Percentiles rank a stretch among this genome's conserved stretches.
These are phyloP conservation scores for Yamadazyma diddensiae DNA, from an alignment of 1,139 yeast genomes.

Conservation along the genomic window DNA sequence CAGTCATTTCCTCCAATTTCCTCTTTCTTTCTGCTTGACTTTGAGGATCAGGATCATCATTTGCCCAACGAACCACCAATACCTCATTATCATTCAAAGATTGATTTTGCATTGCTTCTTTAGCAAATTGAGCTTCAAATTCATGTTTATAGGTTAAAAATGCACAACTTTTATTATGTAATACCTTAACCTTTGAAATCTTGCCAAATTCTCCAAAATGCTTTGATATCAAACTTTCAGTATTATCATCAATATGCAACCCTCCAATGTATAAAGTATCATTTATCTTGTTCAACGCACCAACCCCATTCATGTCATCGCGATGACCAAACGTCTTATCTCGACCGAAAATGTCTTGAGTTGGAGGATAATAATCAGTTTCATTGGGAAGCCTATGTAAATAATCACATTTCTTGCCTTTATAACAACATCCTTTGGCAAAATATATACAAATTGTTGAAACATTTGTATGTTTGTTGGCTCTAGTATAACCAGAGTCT, in stretches of 20 bases:
- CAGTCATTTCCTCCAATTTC: constrained; percentile 32
- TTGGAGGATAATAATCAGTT: constrained; percentile 47
- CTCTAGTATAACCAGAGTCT: constrained; percentile 78
- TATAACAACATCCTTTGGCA: constrained; percentile 83
- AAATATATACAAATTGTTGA: constrained; percentile 73
- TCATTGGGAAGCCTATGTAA: constrained; percentile 71
- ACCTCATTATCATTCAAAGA: constrained; percentile 63
- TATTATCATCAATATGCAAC: constrained; percentile 32
- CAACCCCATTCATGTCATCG: constrained; percentile 95
- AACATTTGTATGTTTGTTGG: constrained; percentile 33
- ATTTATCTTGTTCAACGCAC: constrained; percentile 70
- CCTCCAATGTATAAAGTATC: constrained; percentile 80
- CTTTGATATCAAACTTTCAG: constrained; percentile 33
- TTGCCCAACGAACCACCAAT: constrained; percentile 81
- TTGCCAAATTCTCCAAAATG: constrained; percentile 77
- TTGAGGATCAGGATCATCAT: constrained; percentile 78
- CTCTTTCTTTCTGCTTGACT: constrained; percentile 54
- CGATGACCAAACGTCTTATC: constrained; percentile 79
- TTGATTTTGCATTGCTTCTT: constrained; percentile 89
- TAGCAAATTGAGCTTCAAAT: constrained; percentile 84
- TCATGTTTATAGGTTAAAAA: constrained; percentile 73
- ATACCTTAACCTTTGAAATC: constrained; percentile 64
- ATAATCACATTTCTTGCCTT: constrained; percentile 73
- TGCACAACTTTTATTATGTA: constrained; percentile 67
- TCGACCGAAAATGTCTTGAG: constrained; percentile 90